Evolutionary conservation across 1,284 basidiomycete species (phyloP), one percentile per base, ranked within the genome.

Genomic region (Pascua guehoae): DNA sequence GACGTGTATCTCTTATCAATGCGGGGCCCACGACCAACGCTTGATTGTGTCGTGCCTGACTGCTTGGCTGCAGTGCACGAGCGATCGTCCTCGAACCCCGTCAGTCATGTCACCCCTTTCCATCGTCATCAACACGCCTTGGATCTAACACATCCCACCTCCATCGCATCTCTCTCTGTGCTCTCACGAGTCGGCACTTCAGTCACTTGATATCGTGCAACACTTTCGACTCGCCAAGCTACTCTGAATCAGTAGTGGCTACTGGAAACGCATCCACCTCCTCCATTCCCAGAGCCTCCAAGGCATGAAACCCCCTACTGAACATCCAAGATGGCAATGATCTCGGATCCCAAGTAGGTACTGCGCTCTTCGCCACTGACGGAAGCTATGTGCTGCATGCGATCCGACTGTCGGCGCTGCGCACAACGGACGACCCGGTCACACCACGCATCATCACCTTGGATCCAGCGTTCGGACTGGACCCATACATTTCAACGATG

Each of bases 341-440:
- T 76, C 40, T 63, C 68, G n/a, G 73, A 76, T 64, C 56, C 66
- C 18, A 64, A 61, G 74, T 76, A 49, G 58, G 72, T 61, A 5
- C 1, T 16, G 12, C 14, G 16, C n/a, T 43, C 24, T 40, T 3
- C 18, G 9, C 16, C 16, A 16, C 52, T 56, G 16, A 49, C 36
- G 4, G 2, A 65, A 95, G 92, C 64, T 93, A 87, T 73, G 81
- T 93, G 46, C 87, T 94, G 8, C 92, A 95, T 70, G 85, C 83
- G 64, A 81, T 95, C 12, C 86, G 91, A 4, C 79, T 96, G 37
- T 86, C 87, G 16, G 91, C 94, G 69, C 81, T 96, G n/a, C 87
- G 91, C 57, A 85, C 88, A 65, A 85, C 91, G 42, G 87, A 91
- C 59, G 92, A 93, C 72, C 86, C 86, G 1, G 87, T 89, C 68